These are phyloP conservation scores for Trichocladium antarcticum DNA, from an alignment of 495 filamentous ascomycete species.

Conservation along the genomic window DNA sequence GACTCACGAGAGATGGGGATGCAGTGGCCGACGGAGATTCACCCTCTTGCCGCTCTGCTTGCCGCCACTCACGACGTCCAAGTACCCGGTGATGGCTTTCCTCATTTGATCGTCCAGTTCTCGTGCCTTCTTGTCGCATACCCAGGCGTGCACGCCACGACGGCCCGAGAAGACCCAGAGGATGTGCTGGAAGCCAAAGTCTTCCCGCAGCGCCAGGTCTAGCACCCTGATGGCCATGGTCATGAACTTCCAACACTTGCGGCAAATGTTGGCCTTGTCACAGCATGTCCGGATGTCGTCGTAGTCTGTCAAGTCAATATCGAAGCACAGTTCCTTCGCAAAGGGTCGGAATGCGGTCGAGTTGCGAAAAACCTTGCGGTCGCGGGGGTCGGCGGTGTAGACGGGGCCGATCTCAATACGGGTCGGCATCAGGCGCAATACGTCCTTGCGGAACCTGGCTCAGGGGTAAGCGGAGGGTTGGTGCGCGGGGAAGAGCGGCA, in stretches of 20 bases:
- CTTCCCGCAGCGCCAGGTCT: conserved; percentile 73
- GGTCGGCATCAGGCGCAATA: conserved; percentile 71
- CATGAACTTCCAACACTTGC: conserved; percentile 91
- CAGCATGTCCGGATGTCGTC: conserved; percentile 95
- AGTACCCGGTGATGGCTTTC: conserved; percentile 71
- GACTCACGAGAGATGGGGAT: conserved; percentile 69
- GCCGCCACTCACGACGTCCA: conserved; percentile 77
- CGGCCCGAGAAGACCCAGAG: conserved; percentile 97
- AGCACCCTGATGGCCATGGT: conserved; percentile 95
- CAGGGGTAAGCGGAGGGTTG: neutral
- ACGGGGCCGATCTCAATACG: conserved; percentile 97
- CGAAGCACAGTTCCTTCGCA: conserved; percentile 89
- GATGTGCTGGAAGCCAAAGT: conserved; percentile 93
- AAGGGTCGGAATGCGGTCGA: conserved; percentile 60
- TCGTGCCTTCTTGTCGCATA: conserved; percentile 84
- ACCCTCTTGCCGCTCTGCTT: conserved; percentile 78
- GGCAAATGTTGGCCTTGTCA: conserved; percentile 82
- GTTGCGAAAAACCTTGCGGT: conserved; percentile 80
- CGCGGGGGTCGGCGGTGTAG: conserved; percentile 84
- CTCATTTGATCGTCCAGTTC: conserved; percentile 73
- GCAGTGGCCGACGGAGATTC: conserved; percentile 72
- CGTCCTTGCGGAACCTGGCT: conserved; percentile 74
- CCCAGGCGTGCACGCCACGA: conserved; percentile 94
- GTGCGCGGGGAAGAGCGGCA: neutral
- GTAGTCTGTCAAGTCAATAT: conserved; percentile 98